Evolutionary conservation across 1,284 basidiomycete species (phyloP).

Genomic region (Cryptococcus floricola): DNA sequence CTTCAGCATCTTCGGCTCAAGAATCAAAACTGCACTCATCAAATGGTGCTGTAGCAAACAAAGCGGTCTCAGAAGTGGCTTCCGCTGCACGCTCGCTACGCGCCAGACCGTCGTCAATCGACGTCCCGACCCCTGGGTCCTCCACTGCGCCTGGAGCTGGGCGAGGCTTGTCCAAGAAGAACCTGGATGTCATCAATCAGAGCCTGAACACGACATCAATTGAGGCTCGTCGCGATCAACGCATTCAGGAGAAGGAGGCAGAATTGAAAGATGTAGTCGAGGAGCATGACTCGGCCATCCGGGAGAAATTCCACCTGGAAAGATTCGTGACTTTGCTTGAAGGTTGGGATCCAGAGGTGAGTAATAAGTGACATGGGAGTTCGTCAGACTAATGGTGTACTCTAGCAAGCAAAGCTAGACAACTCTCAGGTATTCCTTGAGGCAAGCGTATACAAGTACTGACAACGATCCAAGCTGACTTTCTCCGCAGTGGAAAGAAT

Average conservation of each 20-base stretch:
- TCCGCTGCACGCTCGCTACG: background rate
- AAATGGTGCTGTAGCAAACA: background rate
- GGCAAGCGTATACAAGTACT: constrained; percentile 56
- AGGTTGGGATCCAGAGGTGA: constrained; percentile 66
- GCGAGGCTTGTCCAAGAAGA: background rate
- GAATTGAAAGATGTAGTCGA: constrained; percentile 61
- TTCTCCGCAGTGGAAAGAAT: constrained; percentile 26
- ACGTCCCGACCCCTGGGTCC: background rate
- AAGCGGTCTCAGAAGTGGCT: background rate
- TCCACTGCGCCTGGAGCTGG: background rate
- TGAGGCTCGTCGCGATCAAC: constrained; percentile 40
- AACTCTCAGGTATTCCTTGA: constrained; percentile 67
- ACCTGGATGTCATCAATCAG: constrained; percentile 8
- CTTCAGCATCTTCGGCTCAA: background rate
- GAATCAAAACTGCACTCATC: background rate
- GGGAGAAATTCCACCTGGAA: constrained; percentile 81
- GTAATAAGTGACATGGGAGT: constrained; percentile 19
- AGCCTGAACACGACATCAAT: constrained; percentile 29
- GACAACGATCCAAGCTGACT: background rate
- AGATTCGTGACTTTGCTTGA: constrained; percentile 66
- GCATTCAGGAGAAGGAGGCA: constrained; percentile 59
- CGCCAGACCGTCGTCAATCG: background rate
- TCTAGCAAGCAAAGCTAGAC: constrained; percentile 67
- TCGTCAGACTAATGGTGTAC: background rate
- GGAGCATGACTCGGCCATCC: constrained; percentile 70